Conservation (phyloP, 805 yeast species). For the Candida glaebosa region DNA sequence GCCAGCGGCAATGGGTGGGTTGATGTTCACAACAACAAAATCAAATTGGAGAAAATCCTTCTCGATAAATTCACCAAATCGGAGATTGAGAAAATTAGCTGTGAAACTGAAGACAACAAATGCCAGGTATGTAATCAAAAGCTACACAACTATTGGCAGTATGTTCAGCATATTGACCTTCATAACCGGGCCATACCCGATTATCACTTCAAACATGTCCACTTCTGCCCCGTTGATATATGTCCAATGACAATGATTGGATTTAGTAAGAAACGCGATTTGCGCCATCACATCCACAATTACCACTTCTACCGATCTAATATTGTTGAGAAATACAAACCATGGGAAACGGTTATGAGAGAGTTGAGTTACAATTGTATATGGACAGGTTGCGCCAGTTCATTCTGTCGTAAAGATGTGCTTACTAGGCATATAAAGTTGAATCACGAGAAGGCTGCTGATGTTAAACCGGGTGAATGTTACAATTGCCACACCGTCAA, state of each 20-base stretch:
- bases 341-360: conserved; percentile 8
- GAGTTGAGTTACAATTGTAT: conserved; percentile 15
- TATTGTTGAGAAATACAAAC: conserved; percentile 6
- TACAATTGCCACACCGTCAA: conserved; percentile 91
- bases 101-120: conserved; percentile 3
- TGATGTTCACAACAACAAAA: neutral
- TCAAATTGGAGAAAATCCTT: conserved; percentile 1
- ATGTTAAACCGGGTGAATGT: conserved; percentile 37
- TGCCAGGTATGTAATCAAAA: conserved; percentile 7
- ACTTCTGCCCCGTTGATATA: conserved; percentile 24
- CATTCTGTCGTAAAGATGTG: conserved; percentile 52
- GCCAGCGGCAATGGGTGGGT: conserved; percentile 4
- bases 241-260: conserved; percentile 32
- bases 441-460: conserved; percentile 38
- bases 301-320: conserved; percentile 19
- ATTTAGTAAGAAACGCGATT: conserved; percentile 23
- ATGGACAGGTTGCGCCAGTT: conserved; percentile 39
- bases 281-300: conserved; percentile 27
- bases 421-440: conserved; percentile 49
- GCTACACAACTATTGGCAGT: conserved; percentile 10
- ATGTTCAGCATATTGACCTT: conserved; percentile 9
- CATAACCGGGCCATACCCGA: conserved; percentile 4
- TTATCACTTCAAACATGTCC: conserved; percentile 5
- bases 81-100: conserved; percentile 4
- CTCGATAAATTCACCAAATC: conserved; percentile 2